phyloP scores from a whole-genome alignment of 2,329 filamentous ascomycete genomes.

The Fusarium abutilonis region DNA sequence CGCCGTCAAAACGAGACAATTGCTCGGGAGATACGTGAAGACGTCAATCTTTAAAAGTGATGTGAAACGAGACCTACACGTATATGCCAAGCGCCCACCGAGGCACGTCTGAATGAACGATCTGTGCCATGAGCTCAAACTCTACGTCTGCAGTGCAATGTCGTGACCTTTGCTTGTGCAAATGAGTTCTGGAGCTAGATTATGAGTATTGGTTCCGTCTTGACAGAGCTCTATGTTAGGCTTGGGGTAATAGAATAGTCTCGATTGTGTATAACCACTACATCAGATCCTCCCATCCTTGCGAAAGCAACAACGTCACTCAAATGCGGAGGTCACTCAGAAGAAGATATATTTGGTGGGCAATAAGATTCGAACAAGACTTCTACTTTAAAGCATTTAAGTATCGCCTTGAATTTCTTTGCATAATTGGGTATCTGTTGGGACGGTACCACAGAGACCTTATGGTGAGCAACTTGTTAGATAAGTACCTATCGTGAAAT shows the following conservation, averaged over 20 bases:
- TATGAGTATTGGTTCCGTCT: neutral
- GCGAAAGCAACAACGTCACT: too few relatives aligned
- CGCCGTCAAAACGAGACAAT: constrained; percentile 50
- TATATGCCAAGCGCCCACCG: constrained; percentile 18
- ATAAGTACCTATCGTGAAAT: too few relatives aligned
- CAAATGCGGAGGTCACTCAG: too few relatives aligned
- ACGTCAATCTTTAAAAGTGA: constrained; percentile 39
- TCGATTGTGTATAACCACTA: too few relatives aligned
- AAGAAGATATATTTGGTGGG: too few relatives aligned
- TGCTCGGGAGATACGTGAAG: constrained; percentile 47
- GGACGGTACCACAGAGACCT: too few relatives aligned
- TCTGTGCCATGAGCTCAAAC: constrained; percentile 9
- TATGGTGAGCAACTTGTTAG: too few relatives aligned
- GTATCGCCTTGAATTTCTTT: too few relatives aligned
- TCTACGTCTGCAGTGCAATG: constrained; percentile 4
- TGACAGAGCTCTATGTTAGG: neutral
- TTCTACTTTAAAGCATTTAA: too few relatives aligned
- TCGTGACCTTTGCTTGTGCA: constrained; percentile 1
- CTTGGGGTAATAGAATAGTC: constrained; percentile 4
- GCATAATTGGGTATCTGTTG: too few relatives aligned
- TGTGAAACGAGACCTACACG: constrained; percentile 37
- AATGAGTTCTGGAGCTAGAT: constrained; percentile 1
- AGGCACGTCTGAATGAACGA: constrained; percentile 27
- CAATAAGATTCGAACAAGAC: too few relatives aligned
- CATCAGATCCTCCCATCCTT: too few relatives aligned